Conservation (phyloP, 1,284 basidiomycete genomes). For the Porodaedalea pini region DNA sequence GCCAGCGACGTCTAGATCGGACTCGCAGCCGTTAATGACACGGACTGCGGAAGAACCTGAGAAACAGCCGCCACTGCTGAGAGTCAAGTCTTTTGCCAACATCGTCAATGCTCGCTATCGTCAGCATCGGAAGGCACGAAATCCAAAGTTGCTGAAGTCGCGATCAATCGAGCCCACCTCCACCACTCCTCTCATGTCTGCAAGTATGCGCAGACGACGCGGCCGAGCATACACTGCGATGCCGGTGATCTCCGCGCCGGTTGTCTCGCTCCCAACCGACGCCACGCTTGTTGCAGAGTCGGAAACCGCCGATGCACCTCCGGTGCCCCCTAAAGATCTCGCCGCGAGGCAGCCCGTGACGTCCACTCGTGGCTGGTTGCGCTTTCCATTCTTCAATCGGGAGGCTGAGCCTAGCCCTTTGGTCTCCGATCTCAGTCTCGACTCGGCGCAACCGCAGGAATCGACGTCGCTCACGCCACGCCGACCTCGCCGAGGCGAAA, state of each 20-base stretch:
- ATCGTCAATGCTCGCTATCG: not conserved
- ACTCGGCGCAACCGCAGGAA: conserved; percentile 3
- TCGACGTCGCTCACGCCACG: conserved; percentile 1
- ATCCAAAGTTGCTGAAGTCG: conserved; percentile 12
- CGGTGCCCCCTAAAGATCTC: not conserved
- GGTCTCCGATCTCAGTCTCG: not conserved
- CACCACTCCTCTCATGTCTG: not conserved
- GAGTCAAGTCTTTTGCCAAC: conserved; percentile 6
- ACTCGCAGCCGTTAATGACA: not conserved
- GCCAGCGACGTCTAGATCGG: conserved; percentile 4
- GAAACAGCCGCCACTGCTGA: not conserved
- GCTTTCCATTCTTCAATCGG: conserved; percentile 9
- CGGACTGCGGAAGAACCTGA: not conserved
- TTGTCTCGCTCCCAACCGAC: not conserved
- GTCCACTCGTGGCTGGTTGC: conserved; percentile 5
- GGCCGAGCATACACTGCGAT: conserved; percentile 6
- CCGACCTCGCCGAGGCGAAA: conserved; percentile 41
- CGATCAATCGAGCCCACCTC: conserved; percentile 13
- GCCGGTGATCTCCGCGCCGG: conserved; percentile 11
- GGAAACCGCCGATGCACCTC: not conserved
- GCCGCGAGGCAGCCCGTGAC: not conserved
- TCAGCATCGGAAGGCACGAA: conserved; percentile 2
- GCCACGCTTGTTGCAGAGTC: not conserved
- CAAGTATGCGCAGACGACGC: conserved; percentile 3
- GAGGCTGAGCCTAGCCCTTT: conserved; percentile 1